Conservation (phyloP, 2,329 filamentous ascomycete species). For the Macroventuria anomochaeta region DNA sequence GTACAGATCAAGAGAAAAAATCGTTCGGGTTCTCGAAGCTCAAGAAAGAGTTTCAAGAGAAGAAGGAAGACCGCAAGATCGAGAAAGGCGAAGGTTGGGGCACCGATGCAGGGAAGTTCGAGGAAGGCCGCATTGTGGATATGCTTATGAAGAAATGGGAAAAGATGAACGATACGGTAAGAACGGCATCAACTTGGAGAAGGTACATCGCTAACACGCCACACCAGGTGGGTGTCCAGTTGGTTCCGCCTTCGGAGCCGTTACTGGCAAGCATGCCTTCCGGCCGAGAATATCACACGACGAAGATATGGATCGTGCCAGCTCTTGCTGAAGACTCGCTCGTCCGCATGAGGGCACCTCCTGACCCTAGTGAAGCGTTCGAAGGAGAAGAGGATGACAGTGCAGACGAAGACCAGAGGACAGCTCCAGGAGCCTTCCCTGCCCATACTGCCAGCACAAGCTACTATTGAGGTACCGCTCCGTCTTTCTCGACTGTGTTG, state of each 20-base stretch:
- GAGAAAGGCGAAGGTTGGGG: constrained; percentile 78
- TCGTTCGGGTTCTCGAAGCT: constrained; percentile 66
- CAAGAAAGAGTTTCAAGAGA: constrained; percentile 77
- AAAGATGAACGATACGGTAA: constrained; percentile 89
- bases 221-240: constrained; percentile 76
- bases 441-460: constrained; percentile 40
- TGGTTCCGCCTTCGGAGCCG: constrained; percentile 73
- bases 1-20: constrained; percentile 52
- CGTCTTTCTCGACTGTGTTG: background rate
- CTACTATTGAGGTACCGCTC: constrained; percentile 40
- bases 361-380: constrained; percentile 56
- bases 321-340: constrained; percentile 69
- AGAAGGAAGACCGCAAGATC: constrained; percentile 77
- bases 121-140: constrained; percentile 84
- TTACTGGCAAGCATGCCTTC: constrained; percentile 82
- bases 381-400: constrained; percentile 47
- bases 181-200: constrained; percentile 28
- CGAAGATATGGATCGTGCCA: constrained; percentile 72
- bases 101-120: constrained; percentile 79
- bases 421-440: constrained; percentile 46
- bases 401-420: constrained; percentile 44
- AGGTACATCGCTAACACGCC: constrained; percentile 2
- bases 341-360: constrained; percentile 62
- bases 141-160: constrained; percentile 89
- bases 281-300: constrained; percentile 81